Percentiles rank a stretch among this genome's conserved stretches.
Conservation (phyloP, 2,329 filamentous ascomycete genomes). For the Cucurbitaria berberidis region DNA sequence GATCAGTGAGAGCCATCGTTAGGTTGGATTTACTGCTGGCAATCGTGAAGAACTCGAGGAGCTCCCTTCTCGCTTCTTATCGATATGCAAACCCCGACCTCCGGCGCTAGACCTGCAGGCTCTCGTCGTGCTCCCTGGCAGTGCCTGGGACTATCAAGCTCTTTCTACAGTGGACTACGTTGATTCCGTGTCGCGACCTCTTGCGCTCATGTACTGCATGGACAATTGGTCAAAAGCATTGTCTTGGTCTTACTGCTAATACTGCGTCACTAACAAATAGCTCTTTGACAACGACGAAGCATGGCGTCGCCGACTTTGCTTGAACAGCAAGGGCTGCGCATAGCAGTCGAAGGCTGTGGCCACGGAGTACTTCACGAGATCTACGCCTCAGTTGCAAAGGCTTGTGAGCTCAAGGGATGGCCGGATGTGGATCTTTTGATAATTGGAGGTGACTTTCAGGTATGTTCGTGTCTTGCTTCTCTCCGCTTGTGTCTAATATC, state of each 20-base stretch:
- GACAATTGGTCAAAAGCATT: neutral
- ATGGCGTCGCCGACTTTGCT: conserved; percentile 39
- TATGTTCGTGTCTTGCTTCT: conserved; percentile 41
- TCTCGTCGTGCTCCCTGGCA: conserved; percentile 5
- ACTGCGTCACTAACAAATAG: neutral
- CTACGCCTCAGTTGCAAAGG: conserved; percentile 75
- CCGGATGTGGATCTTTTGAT: conserved; percentile 85
- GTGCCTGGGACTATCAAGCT: too few species aligned
- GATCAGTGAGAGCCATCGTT: conserved; percentile 27
- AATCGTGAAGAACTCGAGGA: conserved; percentile 13
- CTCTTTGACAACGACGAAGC: neutral
- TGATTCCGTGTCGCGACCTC: neutral
- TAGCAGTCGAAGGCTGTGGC: conserved; percentile 89
- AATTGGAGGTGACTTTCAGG: conserved; percentile 95
- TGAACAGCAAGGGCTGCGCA: conserved; percentile 58
- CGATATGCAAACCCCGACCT: conserved; percentile 24
- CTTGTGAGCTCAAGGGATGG: conserved; percentile 77
- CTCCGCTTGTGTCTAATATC: conserved; percentile 19
- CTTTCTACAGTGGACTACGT: neutral
- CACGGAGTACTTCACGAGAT: conserved; percentile 93
- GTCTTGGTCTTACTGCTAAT: conserved; percentile 2
- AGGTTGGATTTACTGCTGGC: conserved; percentile 5
- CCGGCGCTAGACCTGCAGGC: conserved; percentile 32
- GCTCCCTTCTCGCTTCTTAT: conserved; percentile 12
- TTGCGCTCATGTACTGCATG: conserved; percentile 6